These are phyloP conservation scores for sunflower (Helianthus annuus) DNA, from an alignment of 129 eudicot species.

Conservation along the genomic window DNA sequence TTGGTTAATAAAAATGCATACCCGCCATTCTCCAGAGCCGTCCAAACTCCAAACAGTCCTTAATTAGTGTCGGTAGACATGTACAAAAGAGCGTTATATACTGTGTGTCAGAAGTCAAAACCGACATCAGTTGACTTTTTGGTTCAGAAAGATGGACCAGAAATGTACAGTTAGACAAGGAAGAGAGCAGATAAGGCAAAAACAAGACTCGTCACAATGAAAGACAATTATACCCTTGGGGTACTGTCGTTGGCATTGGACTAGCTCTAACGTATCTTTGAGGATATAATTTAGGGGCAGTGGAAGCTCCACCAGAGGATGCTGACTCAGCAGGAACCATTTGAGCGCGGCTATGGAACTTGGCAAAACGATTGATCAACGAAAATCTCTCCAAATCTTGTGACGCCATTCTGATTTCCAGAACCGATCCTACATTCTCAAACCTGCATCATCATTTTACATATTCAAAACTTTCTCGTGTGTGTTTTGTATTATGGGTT, in stretches of 20 bases:
- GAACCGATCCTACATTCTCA: slow-evolving; percentile 55
- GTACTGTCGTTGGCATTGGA: slow-evolving; percentile 61
- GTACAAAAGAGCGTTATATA: slow-evolving; percentile 2
- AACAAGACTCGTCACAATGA: neutral
- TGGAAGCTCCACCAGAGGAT: slow-evolving; percentile 41
- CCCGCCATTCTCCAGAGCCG: neutral
- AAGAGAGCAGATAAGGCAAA: neutral
- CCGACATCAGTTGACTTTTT: no score
- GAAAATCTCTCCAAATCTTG: slow-evolving; percentile 77
- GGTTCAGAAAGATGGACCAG: neutral
- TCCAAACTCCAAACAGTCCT: neutral
- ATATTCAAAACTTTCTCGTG: neutral
- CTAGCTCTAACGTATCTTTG: slow-evolving; percentile 65
- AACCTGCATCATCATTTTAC: slow-evolving; percentile 42
- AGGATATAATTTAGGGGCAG: slow-evolving; percentile 34
- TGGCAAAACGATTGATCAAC: slow-evolving; percentile 67
- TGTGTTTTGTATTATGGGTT: neutral
- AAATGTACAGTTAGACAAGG: neutral
- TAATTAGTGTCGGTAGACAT: neutral
- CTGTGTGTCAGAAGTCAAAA: neutral
- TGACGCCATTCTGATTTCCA: slow-evolving; percentile 56
- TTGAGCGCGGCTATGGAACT: slow-evolving; percentile 56
- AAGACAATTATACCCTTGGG: slow-evolving; percentile 19
- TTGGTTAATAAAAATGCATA: neutral
- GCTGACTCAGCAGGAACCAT: slow-evolving; percentile 37